Conservation (phyloP, 2,329 filamentous ascomycete species). For the Byssochlamys sp. region DNA sequence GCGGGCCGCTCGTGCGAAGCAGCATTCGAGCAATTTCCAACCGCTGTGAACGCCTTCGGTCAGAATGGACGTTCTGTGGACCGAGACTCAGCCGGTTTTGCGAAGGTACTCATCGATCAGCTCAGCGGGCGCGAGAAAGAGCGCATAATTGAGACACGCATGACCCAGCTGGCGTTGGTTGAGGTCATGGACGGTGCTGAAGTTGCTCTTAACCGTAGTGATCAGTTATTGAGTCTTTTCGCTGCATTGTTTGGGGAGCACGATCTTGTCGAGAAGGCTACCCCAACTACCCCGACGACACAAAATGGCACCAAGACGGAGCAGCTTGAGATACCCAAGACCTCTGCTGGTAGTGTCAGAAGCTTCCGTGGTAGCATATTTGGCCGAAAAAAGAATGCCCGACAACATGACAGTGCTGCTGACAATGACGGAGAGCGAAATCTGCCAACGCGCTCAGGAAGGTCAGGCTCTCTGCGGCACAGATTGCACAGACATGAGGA, state of each 20-base stretch:
- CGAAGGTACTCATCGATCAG: constrained; percentile 56
- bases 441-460: constrained; percentile 12
- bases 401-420: constrained; percentile 8
- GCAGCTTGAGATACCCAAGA: constrained; percentile 53
- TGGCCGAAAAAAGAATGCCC: constrained; percentile 47
- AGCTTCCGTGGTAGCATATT: constrained; percentile 70
- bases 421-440: constrained; percentile 43
- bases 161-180: constrained; percentile 78
- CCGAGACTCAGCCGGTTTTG: constrained; percentile 9
- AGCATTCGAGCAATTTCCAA: constrained; percentile 79
- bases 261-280: constrained; percentile 26
- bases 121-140: constrained; percentile 80
- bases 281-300: constrained; percentile 16
- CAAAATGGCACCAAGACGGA: constrained; percentile 26
- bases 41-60: constrained; percentile 61
- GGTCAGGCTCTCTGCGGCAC: constrained; percentile 21
- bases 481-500: constrained; percentile 25
- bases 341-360: constrained; percentile 59
- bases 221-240: constrained; percentile 75
- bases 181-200: constrained; percentile 77
- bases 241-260: constrained; percentile 66
- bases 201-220: constrained; percentile 76
- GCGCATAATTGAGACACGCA: constrained; percentile 82
- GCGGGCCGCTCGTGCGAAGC: constrained; percentile 78
- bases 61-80: constrained; percentile 37